phyloP scores from a whole-genome alignment of 2,329 filamentous ascomycete genomes.

The Penicillium brasilianum region DNA sequence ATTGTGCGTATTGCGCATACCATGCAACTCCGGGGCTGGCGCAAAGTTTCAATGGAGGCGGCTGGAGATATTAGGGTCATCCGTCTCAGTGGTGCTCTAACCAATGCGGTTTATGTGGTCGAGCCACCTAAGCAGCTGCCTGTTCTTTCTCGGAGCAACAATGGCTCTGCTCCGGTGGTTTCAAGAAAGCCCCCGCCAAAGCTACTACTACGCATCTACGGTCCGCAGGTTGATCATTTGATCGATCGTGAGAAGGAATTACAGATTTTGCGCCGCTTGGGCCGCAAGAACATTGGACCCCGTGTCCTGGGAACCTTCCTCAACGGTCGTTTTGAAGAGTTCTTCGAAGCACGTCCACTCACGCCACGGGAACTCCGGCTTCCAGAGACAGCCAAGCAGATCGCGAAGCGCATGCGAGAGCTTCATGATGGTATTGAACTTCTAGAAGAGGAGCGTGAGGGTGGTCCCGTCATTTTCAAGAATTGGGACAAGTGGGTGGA shows the following conservation, averaged over 20 bases:
- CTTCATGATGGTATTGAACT: slow-evolving; percentile 92
- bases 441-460: slow-evolving; percentile 74
- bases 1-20: slow-evolving; percentile 90
- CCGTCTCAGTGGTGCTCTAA: slow-evolving; percentile 79
- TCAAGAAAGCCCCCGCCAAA: slow-evolving; percentile 65
- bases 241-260: slow-evolving; percentile 94
- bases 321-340: slow-evolving; percentile 96
- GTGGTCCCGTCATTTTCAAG: slow-evolving; percentile 81
- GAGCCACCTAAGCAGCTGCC: slow-evolving; percentile 73
- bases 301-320: slow-evolving; percentile 87
- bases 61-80: slow-evolving; percentile 52
- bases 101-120: slow-evolving; percentile 95
- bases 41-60: slow-evolving; percentile 67
- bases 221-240: slow-evolving; percentile 90
- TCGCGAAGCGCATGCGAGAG: slow-evolving; percentile 96
- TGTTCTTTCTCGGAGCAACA: slow-evolving; percentile 43
- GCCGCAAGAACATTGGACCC: slow-evolving; percentile 90
- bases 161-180: slow-evolving; percentile 44
- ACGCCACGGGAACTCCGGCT: slow-evolving; percentile 77
- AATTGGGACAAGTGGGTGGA: slow-evolving; percentile 96
- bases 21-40: slow-evolving; percentile 87
- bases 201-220: slow-evolving; percentile 88
- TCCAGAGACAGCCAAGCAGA: slow-evolving; percentile 83
- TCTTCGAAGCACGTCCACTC: slow-evolving; percentile 81
- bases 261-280: slow-evolving; percentile 80